These are phyloP conservation scores for Ascocoryne sarcoides DNA, from an alignment of 2,329 filamentous ascomycete species.

Conservation along the genomic window DNA sequence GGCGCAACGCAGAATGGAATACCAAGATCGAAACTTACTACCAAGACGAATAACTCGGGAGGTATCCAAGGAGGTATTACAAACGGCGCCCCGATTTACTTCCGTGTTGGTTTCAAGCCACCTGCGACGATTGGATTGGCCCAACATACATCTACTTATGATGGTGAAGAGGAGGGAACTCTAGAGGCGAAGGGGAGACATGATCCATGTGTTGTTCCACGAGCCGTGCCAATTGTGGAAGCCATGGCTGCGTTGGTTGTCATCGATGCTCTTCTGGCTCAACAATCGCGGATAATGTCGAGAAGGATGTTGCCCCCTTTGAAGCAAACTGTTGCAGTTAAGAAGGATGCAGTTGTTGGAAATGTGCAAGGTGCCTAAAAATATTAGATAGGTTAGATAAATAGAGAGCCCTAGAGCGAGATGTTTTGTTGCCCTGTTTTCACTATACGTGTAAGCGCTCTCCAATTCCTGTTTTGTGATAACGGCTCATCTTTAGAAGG, in stretches of 20 bases:
- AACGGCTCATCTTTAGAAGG: no score
- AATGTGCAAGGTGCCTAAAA: not conserved
- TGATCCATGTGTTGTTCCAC: constrained; percentile 77
- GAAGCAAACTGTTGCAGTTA: constrained; percentile 19
- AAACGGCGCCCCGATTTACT: constrained; percentile 90
- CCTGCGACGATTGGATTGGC: constrained; percentile 86
- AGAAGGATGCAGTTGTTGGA: not conserved
- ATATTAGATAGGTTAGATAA: no score
- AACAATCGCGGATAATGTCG: constrained; percentile 53
- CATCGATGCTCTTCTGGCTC: constrained; percentile 78
- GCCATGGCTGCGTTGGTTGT: constrained; percentile 82
- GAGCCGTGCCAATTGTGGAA: constrained; percentile 83
- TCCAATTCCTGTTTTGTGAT: no score
- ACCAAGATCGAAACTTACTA: constrained; percentile 57
- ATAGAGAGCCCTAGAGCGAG: no score
- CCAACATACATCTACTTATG: constrained; percentile 75
- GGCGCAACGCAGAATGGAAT: constrained; percentile 37
- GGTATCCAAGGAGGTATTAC: constrained; percentile 94
- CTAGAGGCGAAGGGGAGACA: constrained; percentile 89
- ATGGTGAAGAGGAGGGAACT: constrained; percentile 58
- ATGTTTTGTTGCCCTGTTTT: no score
- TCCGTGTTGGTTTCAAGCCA: constrained; percentile 93
- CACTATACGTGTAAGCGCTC: no score
- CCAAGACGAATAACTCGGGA: constrained; percentile 89
- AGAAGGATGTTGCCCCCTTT: constrained; percentile 37